Evolutionary conservation across 768 basidiomycete species (phyloP).

Genomic region (Panaeolus papilionaceus): DNA sequence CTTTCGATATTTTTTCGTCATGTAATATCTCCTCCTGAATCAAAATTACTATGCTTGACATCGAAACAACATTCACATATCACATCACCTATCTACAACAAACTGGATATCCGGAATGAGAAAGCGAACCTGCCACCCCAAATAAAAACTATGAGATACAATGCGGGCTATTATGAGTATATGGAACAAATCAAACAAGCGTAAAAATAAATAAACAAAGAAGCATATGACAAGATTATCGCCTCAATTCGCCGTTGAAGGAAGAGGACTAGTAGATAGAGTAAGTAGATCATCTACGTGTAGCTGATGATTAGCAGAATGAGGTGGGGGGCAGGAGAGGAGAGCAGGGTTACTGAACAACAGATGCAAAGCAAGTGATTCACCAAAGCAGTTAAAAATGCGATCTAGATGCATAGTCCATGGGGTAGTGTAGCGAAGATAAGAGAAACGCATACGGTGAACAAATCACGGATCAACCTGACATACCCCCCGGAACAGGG

Average conservation of each 20-base stretch:
- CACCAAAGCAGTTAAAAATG: constrained; percentile 6
- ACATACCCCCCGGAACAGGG: not conserved
- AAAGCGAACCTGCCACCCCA: not conserved
- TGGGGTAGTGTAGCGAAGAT: not conserved
- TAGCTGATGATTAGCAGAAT: not conserved
- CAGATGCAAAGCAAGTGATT: not conserved
- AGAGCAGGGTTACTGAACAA: not conserved
- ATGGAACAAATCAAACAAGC: not conserved
- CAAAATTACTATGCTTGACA: not conserved
- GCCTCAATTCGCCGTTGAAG: not conserved
- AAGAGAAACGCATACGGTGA: not conserved
- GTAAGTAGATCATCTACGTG: not conserved
- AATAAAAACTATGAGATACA: not conserved
- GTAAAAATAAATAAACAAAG: not conserved
- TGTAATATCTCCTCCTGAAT: not conserved
- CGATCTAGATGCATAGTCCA: not conserved
- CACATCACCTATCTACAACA: constrained; percentile 2
- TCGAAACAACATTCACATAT: not conserved
- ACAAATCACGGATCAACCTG: not conserved
- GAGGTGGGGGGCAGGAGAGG: not conserved
- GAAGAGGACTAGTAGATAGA: not conserved
- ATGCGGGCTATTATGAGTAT: not conserved
- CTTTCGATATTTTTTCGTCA: not conserved
- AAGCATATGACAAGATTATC: not conserved
- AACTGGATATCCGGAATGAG: not conserved